Evolutionary conservation across 1,284 basidiomycete genomes (phyloP).

Genomic region (Ustilago shanxiensis): DNA sequence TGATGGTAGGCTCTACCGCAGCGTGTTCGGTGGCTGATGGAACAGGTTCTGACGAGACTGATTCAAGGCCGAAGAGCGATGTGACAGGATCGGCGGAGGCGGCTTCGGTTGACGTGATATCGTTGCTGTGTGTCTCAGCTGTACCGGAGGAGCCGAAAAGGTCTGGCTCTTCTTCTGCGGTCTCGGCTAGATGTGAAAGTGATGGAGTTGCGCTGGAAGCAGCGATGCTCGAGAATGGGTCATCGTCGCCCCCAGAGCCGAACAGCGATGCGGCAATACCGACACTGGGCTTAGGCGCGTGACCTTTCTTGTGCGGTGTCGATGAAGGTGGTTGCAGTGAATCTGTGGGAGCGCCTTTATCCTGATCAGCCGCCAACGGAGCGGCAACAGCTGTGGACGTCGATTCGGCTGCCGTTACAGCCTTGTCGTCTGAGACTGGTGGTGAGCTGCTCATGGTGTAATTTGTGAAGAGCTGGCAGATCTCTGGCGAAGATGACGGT

Average conservation of each 20-base stretch:
- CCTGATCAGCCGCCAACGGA: slow-evolving; percentile 5
- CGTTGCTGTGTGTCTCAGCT: background rate
- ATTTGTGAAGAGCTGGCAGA: background rate
- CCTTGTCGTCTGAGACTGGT: slow-evolving; percentile 13
- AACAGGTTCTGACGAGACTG: slow-evolving; percentile 7
- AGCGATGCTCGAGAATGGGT: slow-evolving; percentile 55
- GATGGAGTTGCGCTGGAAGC: slow-evolving; percentile 25
- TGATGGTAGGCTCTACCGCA: background rate
- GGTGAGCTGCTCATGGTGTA: slow-evolving; percentile 32
- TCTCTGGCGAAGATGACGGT: background rate
- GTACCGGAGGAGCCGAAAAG: slow-evolving; percentile 27
- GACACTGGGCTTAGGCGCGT: slow-evolving; percentile 57
- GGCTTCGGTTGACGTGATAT: background rate
- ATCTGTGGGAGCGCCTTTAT: background rate
- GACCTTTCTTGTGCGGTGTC: slow-evolving; percentile 29
- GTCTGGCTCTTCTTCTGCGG: slow-evolving; percentile 33
- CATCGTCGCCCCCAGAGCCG: slow-evolving; percentile 55
- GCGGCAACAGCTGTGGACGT: background rate
- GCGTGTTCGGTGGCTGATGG: background rate
- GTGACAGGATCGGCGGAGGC: slow-evolving; percentile 20
- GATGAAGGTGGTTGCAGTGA: slow-evolving; percentile 10
- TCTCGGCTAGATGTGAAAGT: slow-evolving; percentile 26
- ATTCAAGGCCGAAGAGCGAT: slow-evolving; percentile 23
- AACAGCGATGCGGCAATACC: slow-evolving; percentile 63
- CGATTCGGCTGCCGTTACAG: background rate